phyloP scores from a whole-genome alignment of 2,329 filamentous ascomycete genomes.

The Lojkania enalia region DNA sequence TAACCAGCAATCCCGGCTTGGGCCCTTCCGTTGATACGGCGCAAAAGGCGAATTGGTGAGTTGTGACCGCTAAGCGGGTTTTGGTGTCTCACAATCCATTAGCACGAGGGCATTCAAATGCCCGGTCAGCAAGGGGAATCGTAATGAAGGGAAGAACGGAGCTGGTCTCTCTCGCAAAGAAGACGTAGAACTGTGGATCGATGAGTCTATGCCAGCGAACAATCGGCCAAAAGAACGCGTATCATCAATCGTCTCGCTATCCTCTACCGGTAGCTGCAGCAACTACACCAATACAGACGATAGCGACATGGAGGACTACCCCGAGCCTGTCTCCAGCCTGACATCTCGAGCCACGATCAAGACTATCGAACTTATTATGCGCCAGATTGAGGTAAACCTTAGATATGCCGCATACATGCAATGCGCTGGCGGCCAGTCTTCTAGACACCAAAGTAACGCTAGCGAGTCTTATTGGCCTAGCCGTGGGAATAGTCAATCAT shows the following conservation, averaged over 20 bases:
- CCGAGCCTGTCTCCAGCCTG: not conserved
- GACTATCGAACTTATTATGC: slow-evolving; percentile 32
- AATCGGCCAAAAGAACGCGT: slow-evolving; percentile 27
- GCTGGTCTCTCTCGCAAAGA: slow-evolving; percentile 14
- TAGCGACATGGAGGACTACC: slow-evolving; percentile 19
- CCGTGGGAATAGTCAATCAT: slow-evolving; percentile 19
- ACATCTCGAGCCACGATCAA: slow-evolving; percentile 25
- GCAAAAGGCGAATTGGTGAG: not conserved
- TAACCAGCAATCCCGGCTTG: no score
- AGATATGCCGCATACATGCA: slow-evolving; percentile 29
- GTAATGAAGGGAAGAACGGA: not conserved
- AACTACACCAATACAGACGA: slow-evolving; percentile 35
- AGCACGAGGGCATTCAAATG: not conserved
- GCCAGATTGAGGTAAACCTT: slow-evolving; percentile 33
- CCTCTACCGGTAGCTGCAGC: slow-evolving; percentile 33
- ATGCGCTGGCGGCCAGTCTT: slow-evolving; percentile 18
- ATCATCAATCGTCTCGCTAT: slow-evolving; percentile 30
- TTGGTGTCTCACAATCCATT: not conserved
- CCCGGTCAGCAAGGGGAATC: not conserved
- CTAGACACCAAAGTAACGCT: slow-evolving; percentile 15
- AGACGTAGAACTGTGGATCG: slow-evolving; percentile 30
- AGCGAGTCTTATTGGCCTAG: slow-evolving; percentile 2
- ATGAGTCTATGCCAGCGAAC: slow-evolving; percentile 25
- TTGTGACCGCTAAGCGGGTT: no score
- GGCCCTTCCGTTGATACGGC: no score